Base-by-base conservation (phyloP, 2,329 filamentous ascomycete species). In the Fusarium bulbicola region DNA sequence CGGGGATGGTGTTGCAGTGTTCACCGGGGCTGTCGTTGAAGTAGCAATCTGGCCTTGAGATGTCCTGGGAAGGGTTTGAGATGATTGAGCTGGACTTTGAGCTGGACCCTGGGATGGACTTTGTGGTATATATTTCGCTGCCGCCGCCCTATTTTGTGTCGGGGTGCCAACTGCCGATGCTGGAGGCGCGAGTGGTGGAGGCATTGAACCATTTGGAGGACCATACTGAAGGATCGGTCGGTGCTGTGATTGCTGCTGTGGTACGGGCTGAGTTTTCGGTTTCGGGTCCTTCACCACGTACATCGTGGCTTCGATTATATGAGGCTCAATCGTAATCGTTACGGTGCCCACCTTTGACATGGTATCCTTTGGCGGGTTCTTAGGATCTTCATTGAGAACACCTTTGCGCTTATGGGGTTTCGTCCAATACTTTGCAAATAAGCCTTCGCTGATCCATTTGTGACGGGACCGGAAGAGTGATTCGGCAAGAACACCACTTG, bases 361-460 rank as follows among this genome's bases (percentile, higher is more conserved):
- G 70, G 87, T 90, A 50, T 94, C 89, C 81, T 92, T 91, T 70
- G 91, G 83, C 5, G 91, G 91, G 76, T 93, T 93, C 74, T 90
- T 90, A 11, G 88, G 85, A 58, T 91, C 89, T 75, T 92, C 91
- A 61, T 88, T 86, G 30, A 90, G 81, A 6, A 89, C 87, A 47
- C 91, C 90, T 80, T 92, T 93, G 70, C 89, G 88, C 82, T 92
- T 92, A 63, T 83, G 80, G 7, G 92, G 92, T 78, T 94, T 94
- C 14, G 90, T 88, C 92, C 92, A 95, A 80, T 92, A 94, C 77
- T 90, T 92, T 75, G 94, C 91, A 75, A 95, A 93, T 53, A 94
- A 86, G 36, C 92, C 91, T 74, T 92, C 90, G 78, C 85, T 88
- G 30, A 92, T 87, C 92, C 92, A 95, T 86, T 88, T 90, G 64